These are phyloP conservation scores for Phaeotremella fagi DNA, from an alignment of 768 basidiomycete species.

Conservation along the genomic window DNA sequence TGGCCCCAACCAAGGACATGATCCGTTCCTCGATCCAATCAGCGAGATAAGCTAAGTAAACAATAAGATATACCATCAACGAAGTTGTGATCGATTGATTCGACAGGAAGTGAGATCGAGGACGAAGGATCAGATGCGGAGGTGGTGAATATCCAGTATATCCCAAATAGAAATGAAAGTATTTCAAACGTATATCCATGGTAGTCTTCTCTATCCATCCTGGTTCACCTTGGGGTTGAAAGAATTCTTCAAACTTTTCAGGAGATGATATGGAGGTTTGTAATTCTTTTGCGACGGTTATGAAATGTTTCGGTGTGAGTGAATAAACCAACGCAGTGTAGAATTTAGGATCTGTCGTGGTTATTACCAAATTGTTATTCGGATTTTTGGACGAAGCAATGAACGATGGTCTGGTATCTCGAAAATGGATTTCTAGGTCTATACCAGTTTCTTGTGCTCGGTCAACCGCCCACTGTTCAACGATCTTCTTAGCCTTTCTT, in stretches of 20 bases:
- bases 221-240: background rate
- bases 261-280: constrained; percentile 23
- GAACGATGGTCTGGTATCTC: constrained; percentile 27
- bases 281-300: constrained; percentile 25
- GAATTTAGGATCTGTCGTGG: constrained; percentile 39
- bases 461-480: constrained; percentile 22
- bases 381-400: constrained; percentile 10
- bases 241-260: constrained; percentile 16
- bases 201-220: background rate
- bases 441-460: constrained; percentile 50
- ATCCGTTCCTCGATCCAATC: constrained; percentile 18
- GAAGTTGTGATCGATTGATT: background rate
- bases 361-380: constrained; percentile 53
- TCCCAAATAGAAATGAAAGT: constrained; percentile 50
- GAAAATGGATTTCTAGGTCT: constrained; percentile 51
- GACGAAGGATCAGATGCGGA: constrained; percentile 44
- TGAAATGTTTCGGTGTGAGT: constrained; percentile 25
- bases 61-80: background rate
- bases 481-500: constrained; percentile 32
- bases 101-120: constrained; percentile 14
- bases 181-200: background rate
- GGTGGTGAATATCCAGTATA: constrained; percentile 20
- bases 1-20: constrained; percentile 48
- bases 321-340: constrained; percentile 28
- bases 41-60: constrained; percentile 20